phyloP scores from a whole-genome alignment of 108 stramenopile genomes.

The Aurantiochytrium sp. region DNA sequence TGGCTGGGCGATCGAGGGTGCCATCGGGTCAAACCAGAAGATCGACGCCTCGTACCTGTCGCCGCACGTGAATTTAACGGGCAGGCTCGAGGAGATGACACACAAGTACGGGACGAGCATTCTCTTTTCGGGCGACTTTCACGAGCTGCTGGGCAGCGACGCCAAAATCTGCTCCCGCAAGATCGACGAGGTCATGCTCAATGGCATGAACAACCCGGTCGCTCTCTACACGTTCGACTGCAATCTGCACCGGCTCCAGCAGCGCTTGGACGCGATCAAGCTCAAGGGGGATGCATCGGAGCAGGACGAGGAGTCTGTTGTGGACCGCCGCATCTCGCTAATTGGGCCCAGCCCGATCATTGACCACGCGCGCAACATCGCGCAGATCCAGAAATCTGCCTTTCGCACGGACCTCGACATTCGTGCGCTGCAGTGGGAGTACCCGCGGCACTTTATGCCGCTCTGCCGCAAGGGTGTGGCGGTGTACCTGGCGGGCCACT shows the following conservation, averaged over 20 bases:
- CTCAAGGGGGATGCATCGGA: not conserved
- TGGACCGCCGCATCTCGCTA: slow-evolving; percentile 5
- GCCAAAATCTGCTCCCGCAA: slow-evolving; percentile 20
- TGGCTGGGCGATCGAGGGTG: slow-evolving; percentile 75
- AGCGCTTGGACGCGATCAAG: not conserved
- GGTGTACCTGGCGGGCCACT: slow-evolving; percentile 43
- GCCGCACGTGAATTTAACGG: slow-evolving; percentile 67
- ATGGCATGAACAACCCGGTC: not conserved
- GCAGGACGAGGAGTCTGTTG: not conserved
- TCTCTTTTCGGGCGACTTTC: slow-evolving; percentile 61
- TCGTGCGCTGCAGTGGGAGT: slow-evolving; percentile 21
- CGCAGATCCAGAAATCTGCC: not conserved
- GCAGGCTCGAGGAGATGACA: slow-evolving; percentile 63
- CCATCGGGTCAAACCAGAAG: slow-evolving; percentile 66
- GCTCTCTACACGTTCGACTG: slow-evolving; percentile 9
- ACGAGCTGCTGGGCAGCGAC: slow-evolving; percentile 43
- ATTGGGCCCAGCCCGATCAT: slow-evolving; percentile 23
- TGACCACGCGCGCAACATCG: not conserved
- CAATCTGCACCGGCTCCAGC: not conserved
- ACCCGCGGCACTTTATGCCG: not conserved
- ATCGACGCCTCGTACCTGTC: slow-evolving; percentile 69
- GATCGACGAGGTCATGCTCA: not conserved
- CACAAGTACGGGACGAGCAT: slow-evolving; percentile 60
- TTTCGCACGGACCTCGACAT: slow-evolving; percentile 20
- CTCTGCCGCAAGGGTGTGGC: slow-evolving; percentile 36